Conservation (phyloP, 225 moss, liverwort and hornwort genomes). For the Polytrichum formosum region DNA sequence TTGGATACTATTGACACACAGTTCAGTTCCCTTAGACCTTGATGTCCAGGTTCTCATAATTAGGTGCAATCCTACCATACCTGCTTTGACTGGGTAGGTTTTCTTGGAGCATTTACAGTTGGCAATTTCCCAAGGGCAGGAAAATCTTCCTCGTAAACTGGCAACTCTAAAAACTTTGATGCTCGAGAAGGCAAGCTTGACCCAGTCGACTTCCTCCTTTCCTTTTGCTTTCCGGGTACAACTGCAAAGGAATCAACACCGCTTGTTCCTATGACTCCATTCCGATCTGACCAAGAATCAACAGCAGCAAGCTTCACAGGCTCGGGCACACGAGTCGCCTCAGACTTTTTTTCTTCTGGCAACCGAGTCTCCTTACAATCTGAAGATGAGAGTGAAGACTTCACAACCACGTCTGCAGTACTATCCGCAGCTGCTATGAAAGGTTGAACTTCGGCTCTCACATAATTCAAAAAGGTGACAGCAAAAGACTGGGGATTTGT, state of each 20-base stretch:
- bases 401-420: slow-evolving; percentile 24
- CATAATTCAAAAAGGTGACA: slow-evolving; percentile 57
- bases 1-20: no score
- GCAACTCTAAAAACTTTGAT: slow-evolving; percentile 42
- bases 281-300: slow-evolving; percentile 23
- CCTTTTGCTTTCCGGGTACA: slow-evolving; percentile 7
- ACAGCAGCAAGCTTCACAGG: slow-evolving; percentile 18
- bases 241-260: not conserved
- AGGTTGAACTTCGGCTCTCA: slow-evolving; percentile 61
- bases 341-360: slow-evolving; percentile 23
- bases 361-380: slow-evolving; percentile 18
- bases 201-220: slow-evolving; percentile 40
- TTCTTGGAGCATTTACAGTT: slow-evolving; percentile 29
- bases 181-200: slow-evolving; percentile 37
- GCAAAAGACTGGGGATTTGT: slow-evolving; percentile 68
- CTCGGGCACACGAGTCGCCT: slow-evolving; percentile 14
- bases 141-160: slow-evolving; percentile 63
- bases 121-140: slow-evolving; percentile 56
- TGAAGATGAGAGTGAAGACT: slow-evolving; percentile 18
- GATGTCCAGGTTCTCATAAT: no score
- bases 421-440: slow-evolving; percentile 38
- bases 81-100: slow-evolving; percentile 43
- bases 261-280: slow-evolving; percentile 29
- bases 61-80: slow-evolving; percentile 14
- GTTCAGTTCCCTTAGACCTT: no score